Evolutionary conservation across 768 basidiomycete genomes (phyloP).

Genomic region (Coprinopsis strossmayeri): DNA sequence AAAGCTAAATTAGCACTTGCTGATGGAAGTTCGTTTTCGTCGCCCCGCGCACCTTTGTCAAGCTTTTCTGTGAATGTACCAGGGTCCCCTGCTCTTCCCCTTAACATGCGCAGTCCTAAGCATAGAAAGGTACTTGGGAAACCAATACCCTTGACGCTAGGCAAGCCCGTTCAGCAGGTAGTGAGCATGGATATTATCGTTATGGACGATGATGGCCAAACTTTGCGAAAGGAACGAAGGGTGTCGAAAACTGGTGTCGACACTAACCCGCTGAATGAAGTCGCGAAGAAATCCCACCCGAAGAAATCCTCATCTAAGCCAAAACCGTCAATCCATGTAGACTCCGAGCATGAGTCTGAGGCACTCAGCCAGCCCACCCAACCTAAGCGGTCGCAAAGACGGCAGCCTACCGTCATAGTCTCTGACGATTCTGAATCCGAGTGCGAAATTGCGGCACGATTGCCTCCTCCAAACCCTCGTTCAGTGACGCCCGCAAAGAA

Average conservation of each 20-base stretch:
- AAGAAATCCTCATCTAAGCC: background rate
- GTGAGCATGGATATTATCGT: conserved; percentile 65
- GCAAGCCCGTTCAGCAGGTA: conserved; percentile 36
- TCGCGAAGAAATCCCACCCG: background rate
- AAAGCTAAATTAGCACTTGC: conserved; percentile 15
- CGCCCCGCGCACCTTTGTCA: conserved; percentile 27
- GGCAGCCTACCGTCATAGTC: conserved; percentile 27
- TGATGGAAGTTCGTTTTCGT: conserved; percentile 16
- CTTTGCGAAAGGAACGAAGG: conserved; percentile 54
- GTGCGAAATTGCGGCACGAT: conserved; percentile 14
- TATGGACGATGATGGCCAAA: conserved; percentile 53
- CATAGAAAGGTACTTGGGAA: conserved; percentile 20
- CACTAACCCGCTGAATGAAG: conserved; percentile 22
- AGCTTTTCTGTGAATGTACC: conserved; percentile 24
- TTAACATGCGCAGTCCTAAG: conserved; percentile 16
- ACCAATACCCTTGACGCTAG: conserved; percentile 25
- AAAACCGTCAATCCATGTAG: conserved; percentile 1
- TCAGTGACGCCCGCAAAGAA: background rate
- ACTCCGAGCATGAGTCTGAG: conserved; percentile 20
- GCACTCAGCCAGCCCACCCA: conserved; percentile 16
- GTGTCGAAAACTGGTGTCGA: conserved; percentile 41
- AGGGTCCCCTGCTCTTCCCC: conserved; percentile 29
- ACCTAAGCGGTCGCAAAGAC: conserved; percentile 21
- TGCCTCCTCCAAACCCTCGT: conserved; percentile 4
- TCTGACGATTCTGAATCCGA: conserved; percentile 46